Percentiles rank a stretch among this genome's conserved stretches.
Evolutionary conservation across 176 grass and related monocot species (phyloP).

Genomic region (Phoenix roebelenii): DNA sequence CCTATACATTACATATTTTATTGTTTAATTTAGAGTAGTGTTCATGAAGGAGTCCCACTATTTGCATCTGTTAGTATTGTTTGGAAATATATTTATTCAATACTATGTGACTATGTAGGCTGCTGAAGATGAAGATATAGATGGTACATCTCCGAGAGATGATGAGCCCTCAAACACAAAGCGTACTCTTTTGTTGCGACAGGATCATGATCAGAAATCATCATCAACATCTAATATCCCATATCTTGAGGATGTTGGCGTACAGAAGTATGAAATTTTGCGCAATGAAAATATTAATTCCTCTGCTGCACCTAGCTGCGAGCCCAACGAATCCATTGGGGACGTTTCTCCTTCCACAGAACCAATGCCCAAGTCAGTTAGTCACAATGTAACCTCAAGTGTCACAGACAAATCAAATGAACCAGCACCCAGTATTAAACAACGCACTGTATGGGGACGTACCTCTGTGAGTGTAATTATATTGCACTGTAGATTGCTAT

Average conservation of each 20-base stretch:
- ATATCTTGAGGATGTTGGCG: not conserved
- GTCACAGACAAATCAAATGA: constrained; percentile 33
- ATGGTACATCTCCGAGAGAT: constrained; percentile 25
- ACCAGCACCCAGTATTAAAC: constrained; percentile 25
- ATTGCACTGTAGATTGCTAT: not conserved
- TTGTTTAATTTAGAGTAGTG: too few relatives aligned
- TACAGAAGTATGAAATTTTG: constrained; percentile 6
- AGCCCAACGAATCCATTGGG: constrained; percentile 25
- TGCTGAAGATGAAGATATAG: constrained; percentile 18
- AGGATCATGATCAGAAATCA: constrained; percentile 21
- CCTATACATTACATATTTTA: too few relatives aligned
- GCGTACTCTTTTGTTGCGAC: not conserved
- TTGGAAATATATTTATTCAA: not conserved
- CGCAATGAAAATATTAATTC: constrained; percentile 8
- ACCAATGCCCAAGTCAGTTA: constrained; percentile 30
- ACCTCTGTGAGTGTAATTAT: constrained; percentile 66
- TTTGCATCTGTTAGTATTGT: too few relatives aligned
- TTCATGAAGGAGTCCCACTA: too few relatives aligned
- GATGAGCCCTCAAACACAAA: constrained; percentile 13
- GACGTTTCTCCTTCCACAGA: constrained; percentile 13
- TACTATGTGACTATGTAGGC: constrained; percentile 17
- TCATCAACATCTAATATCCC: constrained; percentile 8
- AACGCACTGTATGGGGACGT: constrained; percentile 60
- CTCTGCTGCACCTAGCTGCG: constrained; percentile 13
- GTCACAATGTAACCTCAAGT: constrained; percentile 22